Evolutionary conservation across 805 yeast genomes (phyloP).

Genomic region (Saccharomycodes ludwigii): DNA sequence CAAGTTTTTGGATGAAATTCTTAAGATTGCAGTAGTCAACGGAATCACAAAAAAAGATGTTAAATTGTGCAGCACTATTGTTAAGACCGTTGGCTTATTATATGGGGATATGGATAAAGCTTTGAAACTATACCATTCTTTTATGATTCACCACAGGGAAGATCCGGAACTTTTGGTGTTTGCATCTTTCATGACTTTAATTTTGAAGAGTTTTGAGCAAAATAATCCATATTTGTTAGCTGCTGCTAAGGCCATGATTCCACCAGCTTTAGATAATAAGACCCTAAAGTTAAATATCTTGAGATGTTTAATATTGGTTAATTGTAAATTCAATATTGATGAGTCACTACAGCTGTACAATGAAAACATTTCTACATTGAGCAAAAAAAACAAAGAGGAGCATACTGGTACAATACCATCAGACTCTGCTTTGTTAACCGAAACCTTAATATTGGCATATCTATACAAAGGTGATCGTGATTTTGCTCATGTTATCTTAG

Average conservation of each 20-base stretch:
- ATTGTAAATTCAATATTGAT: conserved; percentile 28
- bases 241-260: conserved; percentile 28
- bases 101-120: conserved; percentile 17
- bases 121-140: conserved; percentile 28
- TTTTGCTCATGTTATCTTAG: conserved; percentile 39
- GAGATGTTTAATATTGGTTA: conserved; percentile 30
- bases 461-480: conserved; percentile 37
- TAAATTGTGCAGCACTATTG: conserved; percentile 9
- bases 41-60: conserved; percentile 13
- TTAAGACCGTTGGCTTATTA: conserved; percentile 13
- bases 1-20: not conserved
- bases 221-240: conserved; percentile 20
- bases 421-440: conserved; percentile 32
- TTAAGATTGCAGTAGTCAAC: conserved; percentile 3
- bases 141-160: conserved; percentile 26
- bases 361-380: conserved; percentile 28
- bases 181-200: conserved; percentile 28
- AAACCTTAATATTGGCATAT: conserved; percentile 32
- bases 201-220: conserved; percentile 28
- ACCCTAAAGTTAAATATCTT: conserved; percentile 23
- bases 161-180: conserved; percentile 31
- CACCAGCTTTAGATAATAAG: conserved; percentile 14
- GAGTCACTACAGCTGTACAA: conserved; percentile 33
- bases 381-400: conserved; percentile 21
- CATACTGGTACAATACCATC: conserved; percentile 22